phyloP scores from a whole-genome alignment of 345 rosid genomes.

The Sisymbrium altissimum region DNA sequence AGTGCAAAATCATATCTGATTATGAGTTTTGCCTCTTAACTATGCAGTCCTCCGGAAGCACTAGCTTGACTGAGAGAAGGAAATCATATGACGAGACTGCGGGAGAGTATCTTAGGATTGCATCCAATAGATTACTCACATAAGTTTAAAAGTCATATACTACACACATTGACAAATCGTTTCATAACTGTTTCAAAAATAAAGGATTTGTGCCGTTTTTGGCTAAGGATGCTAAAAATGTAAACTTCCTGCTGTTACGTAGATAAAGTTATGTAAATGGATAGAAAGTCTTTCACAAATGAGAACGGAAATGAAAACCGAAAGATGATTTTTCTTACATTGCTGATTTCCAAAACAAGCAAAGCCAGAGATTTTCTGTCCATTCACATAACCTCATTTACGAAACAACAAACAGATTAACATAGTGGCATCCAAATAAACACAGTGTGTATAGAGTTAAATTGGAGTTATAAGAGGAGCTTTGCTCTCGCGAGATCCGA shows the following conservation, averaged over 20 bases:
- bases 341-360: neutral
- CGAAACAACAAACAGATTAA: no score
- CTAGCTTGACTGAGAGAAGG: conserved; percentile 47
- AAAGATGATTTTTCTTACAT: no score
- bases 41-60: conserved; percentile 40
- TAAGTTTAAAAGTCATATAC: neutral
- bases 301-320: no score
- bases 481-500: neutral
- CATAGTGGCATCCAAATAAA: neutral
- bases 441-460: neutral
- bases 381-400: no score
- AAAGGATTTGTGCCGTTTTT: neutral
- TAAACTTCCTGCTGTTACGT: neutral
- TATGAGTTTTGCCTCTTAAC: neutral
- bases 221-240: neutral
- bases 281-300: no score
- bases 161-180: neutral
- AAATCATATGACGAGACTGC: conserved; percentile 44
- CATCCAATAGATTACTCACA: conserved; percentile 22
- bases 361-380: neutral
- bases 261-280: neutral
- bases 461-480: neutral
- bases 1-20: neutral
- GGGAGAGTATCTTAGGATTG: conserved; percentile 12
- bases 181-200: neutral